A percentile compares a stretch with the other conserved stretches of the same genome.
Conservation (phyloP, 2,329 filamentous ascomycete genomes). For the Lecanicillium sp. region DNA sequence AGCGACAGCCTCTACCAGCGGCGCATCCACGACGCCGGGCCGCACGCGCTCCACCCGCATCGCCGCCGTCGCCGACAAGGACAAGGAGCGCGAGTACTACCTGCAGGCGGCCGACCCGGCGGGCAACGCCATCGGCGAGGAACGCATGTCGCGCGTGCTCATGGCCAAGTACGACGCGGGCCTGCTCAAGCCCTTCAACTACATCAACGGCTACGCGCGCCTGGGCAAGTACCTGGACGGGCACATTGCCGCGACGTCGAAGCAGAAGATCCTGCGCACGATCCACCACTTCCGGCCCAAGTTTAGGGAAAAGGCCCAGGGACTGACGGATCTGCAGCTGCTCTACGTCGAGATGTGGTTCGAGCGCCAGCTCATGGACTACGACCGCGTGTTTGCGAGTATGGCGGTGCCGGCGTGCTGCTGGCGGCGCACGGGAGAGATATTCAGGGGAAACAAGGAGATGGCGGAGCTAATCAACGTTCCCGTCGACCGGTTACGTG, state of each 20-base stretch:
- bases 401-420: constrained; percentile 98
- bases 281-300: constrained; percentile 91
- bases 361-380: constrained; percentile 92
- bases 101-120: constrained; percentile 94
- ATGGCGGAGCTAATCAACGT: constrained; percentile 97
- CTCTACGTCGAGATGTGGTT: constrained; percentile 99
- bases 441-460: constrained; percentile 95
- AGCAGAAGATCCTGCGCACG: constrained; percentile 86
- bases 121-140: constrained; percentile 77
- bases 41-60: constrained; percentile 55
- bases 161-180: constrained; percentile 96
- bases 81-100: constrained; percentile 84
- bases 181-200: constrained; percentile 93
- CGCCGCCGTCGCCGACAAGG: constrained; percentile 61
- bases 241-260: constrained; percentile 73
- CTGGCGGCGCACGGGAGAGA: constrained; percentile 94
- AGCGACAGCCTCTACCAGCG: constrained; percentile 12
- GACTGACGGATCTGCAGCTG: constrained; percentile 86
- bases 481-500: constrained; percentile 81
- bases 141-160: constrained; percentile 90
- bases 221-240: constrained; percentile 88
- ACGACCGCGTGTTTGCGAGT: constrained; percentile 95
- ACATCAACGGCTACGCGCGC: constrained; percentile 90
- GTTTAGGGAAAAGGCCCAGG: constrained; percentile 91
- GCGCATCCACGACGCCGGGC: constrained; percentile 29